A percentile compares a stretch with the other conserved stretches of the same genome.
Conservation (phyloP, 2,329 filamentous ascomycete genomes). For the Epicoccum sorghinum region DNA sequence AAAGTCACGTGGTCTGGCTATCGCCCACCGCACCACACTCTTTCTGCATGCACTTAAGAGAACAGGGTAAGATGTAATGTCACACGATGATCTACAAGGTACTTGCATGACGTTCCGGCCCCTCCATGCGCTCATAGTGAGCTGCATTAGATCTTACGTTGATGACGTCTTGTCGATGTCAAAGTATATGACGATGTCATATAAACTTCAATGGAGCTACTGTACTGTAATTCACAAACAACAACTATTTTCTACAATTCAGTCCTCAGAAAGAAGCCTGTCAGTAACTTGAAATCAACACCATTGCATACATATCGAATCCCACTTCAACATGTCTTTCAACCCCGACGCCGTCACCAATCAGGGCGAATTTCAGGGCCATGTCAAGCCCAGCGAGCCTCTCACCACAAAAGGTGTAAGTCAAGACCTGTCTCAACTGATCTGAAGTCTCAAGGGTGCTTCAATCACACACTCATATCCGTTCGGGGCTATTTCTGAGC, state of each 20-base stretch:
- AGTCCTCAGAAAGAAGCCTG: no score
- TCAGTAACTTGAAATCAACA: no score
- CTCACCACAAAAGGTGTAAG: conserved; percentile 62
- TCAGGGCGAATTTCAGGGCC: conserved; percentile 61
- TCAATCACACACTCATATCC: neutral
- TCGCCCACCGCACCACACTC: neutral
- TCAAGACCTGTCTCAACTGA: conserved; percentile 12
- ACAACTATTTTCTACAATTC: neutral
- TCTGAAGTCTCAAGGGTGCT: neutral
- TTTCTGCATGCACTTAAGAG: neutral
- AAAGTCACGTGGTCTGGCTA: neutral
- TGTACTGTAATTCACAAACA: conserved; percentile 1
- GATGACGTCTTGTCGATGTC: conserved; percentile 14
- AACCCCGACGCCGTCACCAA: conserved; percentile 62
- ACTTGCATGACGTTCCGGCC: conserved; percentile 2
- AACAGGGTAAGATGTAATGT: neutral
- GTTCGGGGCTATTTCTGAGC: no score
- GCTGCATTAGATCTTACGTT: neutral
- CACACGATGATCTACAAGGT: conserved; percentile 1
- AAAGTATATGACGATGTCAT: conserved; percentile 13
- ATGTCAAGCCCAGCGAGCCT: conserved; percentile 59
- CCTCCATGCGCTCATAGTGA: conserved; percentile 8
- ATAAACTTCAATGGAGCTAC: conserved; percentile 1
- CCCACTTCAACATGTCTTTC: conserved; percentile 44
- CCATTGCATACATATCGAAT: neutral